Evolutionary conservation across 192 early-diverging fungal genomes (phyloP).

Genomic region (Coemansia sp.): DNA sequence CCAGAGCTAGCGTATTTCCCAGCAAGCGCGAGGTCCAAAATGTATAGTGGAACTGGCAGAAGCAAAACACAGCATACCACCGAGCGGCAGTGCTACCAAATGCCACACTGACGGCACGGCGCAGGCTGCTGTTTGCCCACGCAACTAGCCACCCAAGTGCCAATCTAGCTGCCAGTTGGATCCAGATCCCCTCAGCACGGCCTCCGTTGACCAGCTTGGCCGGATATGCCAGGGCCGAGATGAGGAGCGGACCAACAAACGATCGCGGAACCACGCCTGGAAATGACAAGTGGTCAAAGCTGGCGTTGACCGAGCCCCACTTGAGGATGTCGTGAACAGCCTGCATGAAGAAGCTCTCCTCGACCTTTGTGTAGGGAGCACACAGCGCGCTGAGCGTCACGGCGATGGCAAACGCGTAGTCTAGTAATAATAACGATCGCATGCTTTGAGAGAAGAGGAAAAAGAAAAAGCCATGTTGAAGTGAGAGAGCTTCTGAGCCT

Average conservation of each 20-base stretch:
- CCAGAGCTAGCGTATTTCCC: constrained; percentile 86
- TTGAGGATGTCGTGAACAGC: constrained; percentile 88
- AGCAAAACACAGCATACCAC: constrained; percentile 54
- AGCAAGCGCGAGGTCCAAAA: constrained; percentile 91
- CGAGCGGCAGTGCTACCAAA: constrained; percentile 61
- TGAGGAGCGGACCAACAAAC: constrained; percentile 81
- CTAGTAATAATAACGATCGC: constrained; percentile 16
- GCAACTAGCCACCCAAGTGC: constrained; percentile 60
- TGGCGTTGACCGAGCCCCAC: constrained; percentile 47
- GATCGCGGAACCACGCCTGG: constrained; percentile 96
- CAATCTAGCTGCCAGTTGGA: constrained; percentile 37
- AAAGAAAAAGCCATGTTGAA: neutral
- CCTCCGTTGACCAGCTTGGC: constrained; percentile 21
- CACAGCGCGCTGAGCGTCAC: constrained; percentile 39
- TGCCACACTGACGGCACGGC: constrained; percentile 54
- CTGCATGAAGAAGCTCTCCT: constrained; percentile 96
- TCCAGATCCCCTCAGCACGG: constrained; percentile 22
- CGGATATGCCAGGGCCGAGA: constrained; percentile 55
- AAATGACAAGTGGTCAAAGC: constrained; percentile 88
- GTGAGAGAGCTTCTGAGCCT: neutral
- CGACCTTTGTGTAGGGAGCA: constrained; percentile 91
- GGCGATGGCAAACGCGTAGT: constrained; percentile 22
- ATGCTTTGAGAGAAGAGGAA: neutral
- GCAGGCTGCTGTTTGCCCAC: constrained; percentile 60
- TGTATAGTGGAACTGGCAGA: constrained; percentile 87